These are phyloP conservation scores for Pleurotus ostreatus DNA, from an alignment of 768 basidiomycete genomes.

Conservation along the genomic window DNA sequence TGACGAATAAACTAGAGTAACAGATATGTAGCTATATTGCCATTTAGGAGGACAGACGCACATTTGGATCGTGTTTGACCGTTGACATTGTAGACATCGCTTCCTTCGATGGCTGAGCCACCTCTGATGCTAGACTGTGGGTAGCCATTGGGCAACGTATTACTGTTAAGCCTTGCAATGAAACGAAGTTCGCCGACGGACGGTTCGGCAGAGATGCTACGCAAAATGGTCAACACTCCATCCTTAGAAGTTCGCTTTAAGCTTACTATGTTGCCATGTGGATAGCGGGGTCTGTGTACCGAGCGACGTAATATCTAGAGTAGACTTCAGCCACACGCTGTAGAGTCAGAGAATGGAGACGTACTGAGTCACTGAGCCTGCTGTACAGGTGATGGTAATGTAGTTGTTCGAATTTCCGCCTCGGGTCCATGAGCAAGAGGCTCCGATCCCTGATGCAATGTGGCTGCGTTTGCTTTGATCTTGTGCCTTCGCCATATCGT, in stretches of 20 bases:
- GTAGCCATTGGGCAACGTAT: constrained; percentile 24
- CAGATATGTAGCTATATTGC: too few relatives aligned
- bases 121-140: constrained; percentile 23
- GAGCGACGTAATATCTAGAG: constrained; percentile 28
- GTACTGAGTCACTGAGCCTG: constrained; percentile 28
- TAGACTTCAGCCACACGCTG: too few relatives aligned
- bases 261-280: constrained; percentile 35
- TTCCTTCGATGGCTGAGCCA: constrained; percentile 32
- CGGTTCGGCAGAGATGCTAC: constrained; percentile 28
- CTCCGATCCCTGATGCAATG: constrained; percentile 28
- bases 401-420: constrained; percentile 30
- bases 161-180: constrained; percentile 27
- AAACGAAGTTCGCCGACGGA: constrained; percentile 34
- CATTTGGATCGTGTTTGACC: constrained; percentile 29
- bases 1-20: constrained; percentile 23
- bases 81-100: constrained; percentile 27
- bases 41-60: neutral
- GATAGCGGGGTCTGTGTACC: constrained; percentile 30
- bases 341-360: neutral
- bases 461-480: constrained; percentile 28
- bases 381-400: constrained; percentile 31
- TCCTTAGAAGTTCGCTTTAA: neutral
- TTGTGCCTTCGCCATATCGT: constrained; percentile 17
- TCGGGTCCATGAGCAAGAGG: constrained; percentile 22
- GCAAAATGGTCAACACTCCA: neutral